Conservation (phyloP, 192 early-diverging fungal species). For the Entomortierella lignicola region DNA sequence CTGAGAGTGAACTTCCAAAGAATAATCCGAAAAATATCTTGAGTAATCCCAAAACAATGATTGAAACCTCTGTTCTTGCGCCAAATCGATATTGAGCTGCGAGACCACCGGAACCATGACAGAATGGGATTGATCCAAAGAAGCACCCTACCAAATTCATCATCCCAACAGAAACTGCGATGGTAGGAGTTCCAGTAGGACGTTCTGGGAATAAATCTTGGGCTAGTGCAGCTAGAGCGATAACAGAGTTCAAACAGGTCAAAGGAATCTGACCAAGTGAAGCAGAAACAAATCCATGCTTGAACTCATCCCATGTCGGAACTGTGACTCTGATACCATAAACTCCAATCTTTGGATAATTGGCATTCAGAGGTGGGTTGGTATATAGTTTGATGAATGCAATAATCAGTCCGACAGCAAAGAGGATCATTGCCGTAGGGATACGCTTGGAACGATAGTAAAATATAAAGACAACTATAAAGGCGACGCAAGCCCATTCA, state of each 20-base stretch:
- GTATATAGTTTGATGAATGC: conserved; percentile 67
- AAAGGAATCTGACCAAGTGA: conserved; percentile 90
- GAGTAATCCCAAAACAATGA: conserved; percentile 79
- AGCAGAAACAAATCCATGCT: conserved; percentile 80
- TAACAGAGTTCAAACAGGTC: conserved; percentile 88
- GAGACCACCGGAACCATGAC: conserved; percentile 90
- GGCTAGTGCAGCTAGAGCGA: conserved; percentile 80
- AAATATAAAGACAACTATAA: conserved; percentile 74
- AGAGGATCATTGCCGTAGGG: conserved; percentile 79
- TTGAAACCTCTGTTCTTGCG: conserved; percentile 82
- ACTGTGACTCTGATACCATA: conserved; percentile 67
- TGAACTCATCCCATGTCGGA: conserved; percentile 74
- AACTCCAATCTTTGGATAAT: conserved; percentile 61
- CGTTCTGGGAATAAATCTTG: conserved; percentile 86
- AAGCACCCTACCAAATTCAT: conserved; percentile 86
- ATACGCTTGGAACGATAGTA: conserved; percentile 71
- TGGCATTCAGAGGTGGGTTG: conserved; percentile 49
- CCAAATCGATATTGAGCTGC: conserved; percentile 96
- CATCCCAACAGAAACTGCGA: conserved; percentile 77
- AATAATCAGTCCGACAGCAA: conserved; percentile 75
- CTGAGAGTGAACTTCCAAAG: conserved; percentile 84
- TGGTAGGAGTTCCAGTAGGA: conserved; percentile 61
- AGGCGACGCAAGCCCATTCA: conserved; percentile 75
- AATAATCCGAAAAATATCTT: conserved; percentile 87
- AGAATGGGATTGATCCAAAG: conserved; percentile 84